Percentiles rank a stretch among this genome's conserved stretches.
Evolutionary conservation across 371 early-diverging fungal species (phyloP).

Genomic region (Cokeromyces recurvatus): DNA sequence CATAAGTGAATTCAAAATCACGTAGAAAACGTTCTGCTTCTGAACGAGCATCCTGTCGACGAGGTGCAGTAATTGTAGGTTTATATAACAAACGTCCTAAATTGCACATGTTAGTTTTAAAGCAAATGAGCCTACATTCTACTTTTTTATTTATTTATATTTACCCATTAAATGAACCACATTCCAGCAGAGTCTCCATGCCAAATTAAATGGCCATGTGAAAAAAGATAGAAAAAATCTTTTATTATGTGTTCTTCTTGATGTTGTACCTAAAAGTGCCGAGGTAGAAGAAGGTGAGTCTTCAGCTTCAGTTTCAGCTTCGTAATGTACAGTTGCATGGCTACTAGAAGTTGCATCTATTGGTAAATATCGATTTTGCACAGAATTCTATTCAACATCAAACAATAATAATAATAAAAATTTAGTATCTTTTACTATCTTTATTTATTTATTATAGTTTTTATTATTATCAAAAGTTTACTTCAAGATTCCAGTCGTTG

Average conservation of each 20-base stretch:
- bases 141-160: no score
- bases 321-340: no score
- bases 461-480: neutral
- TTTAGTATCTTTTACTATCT: no score
- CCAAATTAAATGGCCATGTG: constrained; percentile 54
- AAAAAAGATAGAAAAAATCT: constrained; percentile 31
- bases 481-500: constrained; percentile 26
- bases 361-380: constrained; percentile 16
- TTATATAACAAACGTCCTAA: constrained; percentile 37
- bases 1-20: constrained; percentile 68
- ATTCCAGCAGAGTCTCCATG: constrained; percentile 48
- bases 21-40: constrained; percentile 63
- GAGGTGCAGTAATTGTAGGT: constrained; percentile 33
- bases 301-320: constrained; percentile 3
- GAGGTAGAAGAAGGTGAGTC: constrained; percentile 17
- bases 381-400: constrained; percentile 9
- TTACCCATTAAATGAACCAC: constrained; percentile 49
- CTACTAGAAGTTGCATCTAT: constrained; percentile 1
- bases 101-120: neutral
- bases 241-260: neutral
- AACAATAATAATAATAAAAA: no score
- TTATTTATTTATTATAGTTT: no score
- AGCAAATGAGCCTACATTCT: neutral
- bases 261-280: constrained; percentile 11
- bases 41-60: constrained; percentile 47